Conservation (phyloP, 1,284 basidiomycete genomes). For the Moesziomyces antarcticus region DNA sequence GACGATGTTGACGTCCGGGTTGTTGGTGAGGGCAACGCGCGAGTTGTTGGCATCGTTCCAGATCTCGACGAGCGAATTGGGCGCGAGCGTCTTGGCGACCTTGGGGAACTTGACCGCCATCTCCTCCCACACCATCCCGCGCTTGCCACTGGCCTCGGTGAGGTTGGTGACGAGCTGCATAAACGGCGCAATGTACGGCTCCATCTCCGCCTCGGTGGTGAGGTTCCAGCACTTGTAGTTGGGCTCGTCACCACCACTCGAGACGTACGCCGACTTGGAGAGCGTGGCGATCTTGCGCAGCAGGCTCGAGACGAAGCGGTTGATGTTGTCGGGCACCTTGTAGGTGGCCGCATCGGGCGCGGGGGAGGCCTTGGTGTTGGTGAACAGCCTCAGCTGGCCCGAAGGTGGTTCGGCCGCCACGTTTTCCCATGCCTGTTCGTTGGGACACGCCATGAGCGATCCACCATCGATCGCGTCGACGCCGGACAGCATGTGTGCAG, state of each 20-base stretch:
- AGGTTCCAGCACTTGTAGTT: slow-evolving; percentile 76
- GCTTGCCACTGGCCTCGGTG: slow-evolving; percentile 71
- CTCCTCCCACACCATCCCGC: slow-evolving; percentile 79
- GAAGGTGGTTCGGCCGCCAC: slow-evolving; percentile 76
- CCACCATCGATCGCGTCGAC: slow-evolving; percentile 78
- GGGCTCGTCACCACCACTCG: slow-evolving; percentile 85
- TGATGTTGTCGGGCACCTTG: slow-evolving; percentile 69
- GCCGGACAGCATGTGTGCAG: slow-evolving; percentile 78
- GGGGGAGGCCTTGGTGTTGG: slow-evolving; percentile 72
- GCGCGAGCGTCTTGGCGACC: slow-evolving; percentile 71
- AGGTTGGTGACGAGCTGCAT: slow-evolving; percentile 73
- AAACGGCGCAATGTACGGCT: slow-evolving; percentile 72
- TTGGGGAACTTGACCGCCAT: slow-evolving; percentile 54
- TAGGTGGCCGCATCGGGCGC: slow-evolving; percentile 58
- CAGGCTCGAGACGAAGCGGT: slow-evolving; percentile 50
- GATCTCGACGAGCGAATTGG: slow-evolving; percentile 77
- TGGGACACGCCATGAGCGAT: slow-evolving; percentile 76
- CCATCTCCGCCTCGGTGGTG: slow-evolving; percentile 41
- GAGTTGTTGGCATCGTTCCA: slow-evolving; percentile 79
- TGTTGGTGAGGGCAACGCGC: slow-evolving; percentile 74
- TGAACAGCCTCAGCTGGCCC: slow-evolving; percentile 74
- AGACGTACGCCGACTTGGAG: slow-evolving; percentile 76
- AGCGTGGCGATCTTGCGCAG: slow-evolving; percentile 65
- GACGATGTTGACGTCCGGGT: slow-evolving; percentile 75
- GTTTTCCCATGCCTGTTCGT: slow-evolving; percentile 74